Base-by-base conservation (phyloP, 1,284 basidiomycete genomes). In the Cryptococcus hybrid region DNA sequence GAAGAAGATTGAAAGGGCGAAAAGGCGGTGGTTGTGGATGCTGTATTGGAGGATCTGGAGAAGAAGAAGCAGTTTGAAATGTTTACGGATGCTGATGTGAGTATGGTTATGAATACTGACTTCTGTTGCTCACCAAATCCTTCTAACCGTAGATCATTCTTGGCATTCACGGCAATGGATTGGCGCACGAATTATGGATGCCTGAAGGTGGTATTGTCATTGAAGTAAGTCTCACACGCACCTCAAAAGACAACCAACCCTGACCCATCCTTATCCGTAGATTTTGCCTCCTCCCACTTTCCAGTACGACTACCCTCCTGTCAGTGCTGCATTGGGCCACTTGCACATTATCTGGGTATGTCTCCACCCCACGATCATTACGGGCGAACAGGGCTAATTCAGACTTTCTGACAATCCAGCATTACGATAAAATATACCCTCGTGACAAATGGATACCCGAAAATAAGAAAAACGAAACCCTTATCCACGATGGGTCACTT, bases 151-250 rank as follows among this genome's bases (percentile, higher is more conserved):
- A 65, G 62, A 55, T 67, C 42, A 58, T 67, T 43, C 51, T 67
- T 13, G 61, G 62, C 5, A 55, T 67, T 15, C 65, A 67, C 40
- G 63, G 63, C 0, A 59, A 60, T 43, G 63, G 59, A 7, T 36
- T 67, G 3, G 63, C 56, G 1, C 63, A 67, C 53, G 56, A 63
- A 48, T 52, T 65, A 53, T 67, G 65, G 65, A 58, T 2, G 49
- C 24, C 24, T 24, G 24, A 24, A 24, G 24, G 24, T 24, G 24
- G 24, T 24, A 24, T 24, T 24, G 24, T 67, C 18, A 58, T 67
- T 12, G 67, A 69, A 24, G 24, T 24, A 24, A 24, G 24, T 24
- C 24, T 24, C 24, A 24, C 24, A 24, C 24, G 24, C 24, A 24
- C 24, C 24, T 24, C 24, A 24, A 24, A 24, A 24, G 24, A 24